Evolutionary conservation across 2,329 filamentous ascomycete genomes (phyloP).

Genomic region (Trichoderma sp.): DNA sequence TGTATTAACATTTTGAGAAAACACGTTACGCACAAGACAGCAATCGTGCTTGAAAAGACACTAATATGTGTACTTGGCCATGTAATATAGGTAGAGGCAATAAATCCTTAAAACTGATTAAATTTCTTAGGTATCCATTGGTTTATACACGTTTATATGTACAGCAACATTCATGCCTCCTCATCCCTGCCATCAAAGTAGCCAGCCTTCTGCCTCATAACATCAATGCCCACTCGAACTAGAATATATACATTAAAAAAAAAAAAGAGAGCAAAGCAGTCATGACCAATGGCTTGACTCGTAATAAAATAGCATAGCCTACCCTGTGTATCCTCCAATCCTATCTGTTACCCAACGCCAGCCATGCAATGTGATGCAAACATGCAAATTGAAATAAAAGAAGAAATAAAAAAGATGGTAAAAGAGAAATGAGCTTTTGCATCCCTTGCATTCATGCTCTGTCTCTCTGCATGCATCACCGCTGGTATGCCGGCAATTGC

Average conservation of each 20-base stretch:
- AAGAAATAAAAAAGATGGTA: not conserved
- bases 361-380: conserved; percentile 5
- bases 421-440: not conserved
- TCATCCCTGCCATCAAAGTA: not conserved
- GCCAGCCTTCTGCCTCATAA: not conserved
- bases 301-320: not conserved
- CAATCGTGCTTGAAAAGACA: not conserved
- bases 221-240: not conserved
- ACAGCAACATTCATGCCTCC: not conserved
- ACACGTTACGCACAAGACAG: not conserved
- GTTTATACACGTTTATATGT: not conserved
- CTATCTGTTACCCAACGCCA: conserved; percentile 21
- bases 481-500: conserved; percentile 45
- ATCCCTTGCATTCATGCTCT: not conserved
- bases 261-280: not conserved
- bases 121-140: not conserved
- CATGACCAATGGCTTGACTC: not conserved
- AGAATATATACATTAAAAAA: not conserved
- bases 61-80: not conserved
- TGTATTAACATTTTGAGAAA: not conserved
- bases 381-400: not conserved
- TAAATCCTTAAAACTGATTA: not conserved
- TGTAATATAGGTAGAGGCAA: not conserved
- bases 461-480: conserved; percentile 32
- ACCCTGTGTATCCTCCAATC: not conserved